Conservation (phyloP, 2,329 filamentous ascomycete species). For the Thermothelomyces thermophilus region DNA sequence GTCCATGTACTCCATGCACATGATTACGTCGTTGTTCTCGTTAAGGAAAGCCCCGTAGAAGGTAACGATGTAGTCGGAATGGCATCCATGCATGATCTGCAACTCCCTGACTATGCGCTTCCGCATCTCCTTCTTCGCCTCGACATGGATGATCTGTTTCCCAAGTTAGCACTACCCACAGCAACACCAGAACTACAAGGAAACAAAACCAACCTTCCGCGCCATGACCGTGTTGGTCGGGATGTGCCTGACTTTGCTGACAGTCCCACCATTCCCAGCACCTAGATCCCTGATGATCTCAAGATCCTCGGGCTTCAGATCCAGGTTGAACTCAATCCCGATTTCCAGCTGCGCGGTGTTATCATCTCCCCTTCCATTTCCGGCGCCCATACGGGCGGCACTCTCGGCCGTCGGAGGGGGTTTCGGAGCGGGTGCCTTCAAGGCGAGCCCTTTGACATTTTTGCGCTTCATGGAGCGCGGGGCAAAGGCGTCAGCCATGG, state of each 20-base stretch:
- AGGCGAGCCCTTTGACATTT: constrained; percentile 92
- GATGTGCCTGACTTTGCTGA: constrained; percentile 95
- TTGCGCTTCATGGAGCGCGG: constrained; percentile 93
- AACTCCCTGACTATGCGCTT: constrained; percentile 96
- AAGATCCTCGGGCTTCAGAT: constrained; percentile 85
- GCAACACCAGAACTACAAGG: constrained; percentile 9
- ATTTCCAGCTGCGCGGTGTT: constrained; percentile 76
- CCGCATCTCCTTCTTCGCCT: constrained; percentile 93
- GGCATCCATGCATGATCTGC: constrained; percentile 97
- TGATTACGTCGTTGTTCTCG: constrained; percentile 93
- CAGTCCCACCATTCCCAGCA: constrained; percentile 92
- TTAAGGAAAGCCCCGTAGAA: constrained; percentile 98
- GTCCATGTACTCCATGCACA: constrained; percentile 99
- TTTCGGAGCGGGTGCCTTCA: constrained; percentile 72
- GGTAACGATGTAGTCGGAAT: constrained; percentile 92
- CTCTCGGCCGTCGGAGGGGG: constrained; percentile 65
- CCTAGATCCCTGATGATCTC: constrained; percentile 92
- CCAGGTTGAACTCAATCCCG: constrained; percentile 92
- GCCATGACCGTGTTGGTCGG: constrained; percentile 96
- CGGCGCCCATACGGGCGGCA: constrained; percentile 56
- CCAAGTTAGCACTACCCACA: constrained; percentile 8
- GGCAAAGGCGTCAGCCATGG: constrained; percentile 57
- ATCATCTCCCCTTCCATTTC: constrained; percentile 50
- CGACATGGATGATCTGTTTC: constrained; percentile 88
- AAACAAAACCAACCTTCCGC: constrained; percentile 63